phyloP scores from a whole-genome alignment of 2,329 filamentous ascomycete species.

The Phyllosticta citribraziliensis region DNA sequence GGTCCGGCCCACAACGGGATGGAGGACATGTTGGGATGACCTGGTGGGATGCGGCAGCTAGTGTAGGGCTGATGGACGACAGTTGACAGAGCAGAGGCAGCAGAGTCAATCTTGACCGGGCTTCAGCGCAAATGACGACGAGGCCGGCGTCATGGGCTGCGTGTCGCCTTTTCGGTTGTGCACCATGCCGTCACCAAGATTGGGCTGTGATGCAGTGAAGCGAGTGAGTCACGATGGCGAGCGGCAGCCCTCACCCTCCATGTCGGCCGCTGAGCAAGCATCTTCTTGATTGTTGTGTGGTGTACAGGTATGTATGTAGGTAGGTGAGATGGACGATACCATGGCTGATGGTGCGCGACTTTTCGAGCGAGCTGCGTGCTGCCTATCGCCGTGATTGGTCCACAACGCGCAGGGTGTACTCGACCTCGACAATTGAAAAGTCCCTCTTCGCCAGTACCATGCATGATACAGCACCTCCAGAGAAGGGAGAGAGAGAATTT shows the following conservation, averaged over 20 bases:
- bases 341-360: conserved; percentile 5
- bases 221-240: neutral
- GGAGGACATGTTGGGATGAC: neutral
- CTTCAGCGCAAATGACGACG: neutral
- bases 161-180: neutral
- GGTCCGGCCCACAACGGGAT: neutral
- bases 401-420: neutral
- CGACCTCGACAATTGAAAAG: neutral
- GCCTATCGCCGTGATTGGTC: too few species aligned
- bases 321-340: neutral
- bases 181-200: neutral
- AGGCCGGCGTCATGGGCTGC: neutral
- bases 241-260: neutral
- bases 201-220: too few species aligned
- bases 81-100: neutral
- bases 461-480: too few species aligned
- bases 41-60: neutral
- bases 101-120: neutral
- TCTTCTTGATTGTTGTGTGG: neutral
- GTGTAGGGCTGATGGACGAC: neutral
- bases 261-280: neutral
- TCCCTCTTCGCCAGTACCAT: neutral
- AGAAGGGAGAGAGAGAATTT: neutral
- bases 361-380: neutral
- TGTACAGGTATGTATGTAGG: too few species aligned